Evolutionary conservation across 495 filamentous ascomycete genomes (phyloP).

Genomic region (Penicillium lividum): DNA sequence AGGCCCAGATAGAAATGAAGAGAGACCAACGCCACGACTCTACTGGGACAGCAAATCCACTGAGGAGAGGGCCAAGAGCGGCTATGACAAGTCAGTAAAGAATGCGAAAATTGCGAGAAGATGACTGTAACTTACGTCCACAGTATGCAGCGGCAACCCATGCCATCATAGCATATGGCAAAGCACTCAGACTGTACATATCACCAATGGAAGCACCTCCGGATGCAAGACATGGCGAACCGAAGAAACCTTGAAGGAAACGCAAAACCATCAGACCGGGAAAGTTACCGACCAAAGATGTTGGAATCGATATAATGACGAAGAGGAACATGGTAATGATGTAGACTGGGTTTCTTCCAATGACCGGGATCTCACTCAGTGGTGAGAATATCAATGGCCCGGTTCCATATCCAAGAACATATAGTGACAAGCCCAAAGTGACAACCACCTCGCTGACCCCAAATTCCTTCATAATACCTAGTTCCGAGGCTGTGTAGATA

Average conservation of each 20-base stretch:
- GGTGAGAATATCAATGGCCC: slow-evolving; percentile 52
- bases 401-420: slow-evolving; percentile 52
- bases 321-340: slow-evolving; percentile 53
- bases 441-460: slow-evolving; percentile 39
- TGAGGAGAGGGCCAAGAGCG: slow-evolving; percentile 62
- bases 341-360: slow-evolving; percentile 54
- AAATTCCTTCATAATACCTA: slow-evolving; percentile 41
- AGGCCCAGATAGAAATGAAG: slow-evolving; percentile 53
- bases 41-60: slow-evolving; percentile 61
- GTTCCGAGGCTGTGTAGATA: slow-evolving; percentile 33
- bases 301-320: slow-evolving; percentile 50
- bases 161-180: slow-evolving; percentile 54
- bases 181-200: slow-evolving; percentile 53
- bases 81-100: slow-evolving; percentile 38
- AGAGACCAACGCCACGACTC: slow-evolving; percentile 56
- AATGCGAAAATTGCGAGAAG: not conserved
- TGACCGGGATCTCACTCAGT: slow-evolving; percentile 49
- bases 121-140: slow-evolving; percentile 38
- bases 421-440: slow-evolving; percentile 53
- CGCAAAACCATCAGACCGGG: slow-evolving; percentile 50
- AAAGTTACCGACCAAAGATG: slow-evolving; percentile 50
- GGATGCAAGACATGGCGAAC: slow-evolving; percentile 51
- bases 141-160: slow-evolving; percentile 54
- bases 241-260: slow-evolving; percentile 58
- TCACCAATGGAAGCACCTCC: slow-evolving; percentile 58